Evolutionary conservation across 306 rosid species (phyloP), one percentile per base, ranked within the genome.

Genomic region (Cucumis sativus): DNA sequence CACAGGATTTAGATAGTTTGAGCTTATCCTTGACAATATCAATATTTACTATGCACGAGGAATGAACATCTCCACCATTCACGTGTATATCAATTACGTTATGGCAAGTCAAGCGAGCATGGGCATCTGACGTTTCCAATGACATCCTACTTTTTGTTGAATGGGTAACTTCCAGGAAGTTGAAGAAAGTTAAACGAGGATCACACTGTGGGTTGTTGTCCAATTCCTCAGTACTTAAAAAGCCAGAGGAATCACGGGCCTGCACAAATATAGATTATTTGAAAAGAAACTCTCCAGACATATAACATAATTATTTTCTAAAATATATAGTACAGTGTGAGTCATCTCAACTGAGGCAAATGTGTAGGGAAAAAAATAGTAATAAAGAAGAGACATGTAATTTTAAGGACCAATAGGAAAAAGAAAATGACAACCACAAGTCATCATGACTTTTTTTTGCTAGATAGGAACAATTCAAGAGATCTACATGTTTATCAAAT

Each of bases 181-280:
- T 87, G 72, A 87, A 77, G 81, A 90, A 85, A 76, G 90, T 84
- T 60, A 86, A 78, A 12, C 87, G 80, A n/a, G 91, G 82, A 83
- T 85, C 87, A 76, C 89, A 83, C 75, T 79, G 83, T 79, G 81
- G 78, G 78, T 61, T 83, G 77, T 41, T 60, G 37, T 79, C 83
- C 35, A 47, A 82, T 59, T 86, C 92, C 82, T 85, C 80, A 56
- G 90, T 82, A 83, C 90, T 79, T 47, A 89, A 85, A 87, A 87
- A 80, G 81, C 90, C 83, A 70, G 78, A 91, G 78, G 88, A 74
- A 83, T 94, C 94, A 87, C 74, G 83, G 68, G 80, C 89, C 98
- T 93, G 87, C 84, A 81, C 65, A 77, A 62, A 83, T 16, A 63
- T 49, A 81, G 18, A 79, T 43, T 74, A 41, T 77, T 39, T 14